These are phyloP conservation scores for Cryoendolithus antarcticus DNA, from an alignment of 2,329 filamentous ascomycete species.

Conservation along the genomic window DNA sequence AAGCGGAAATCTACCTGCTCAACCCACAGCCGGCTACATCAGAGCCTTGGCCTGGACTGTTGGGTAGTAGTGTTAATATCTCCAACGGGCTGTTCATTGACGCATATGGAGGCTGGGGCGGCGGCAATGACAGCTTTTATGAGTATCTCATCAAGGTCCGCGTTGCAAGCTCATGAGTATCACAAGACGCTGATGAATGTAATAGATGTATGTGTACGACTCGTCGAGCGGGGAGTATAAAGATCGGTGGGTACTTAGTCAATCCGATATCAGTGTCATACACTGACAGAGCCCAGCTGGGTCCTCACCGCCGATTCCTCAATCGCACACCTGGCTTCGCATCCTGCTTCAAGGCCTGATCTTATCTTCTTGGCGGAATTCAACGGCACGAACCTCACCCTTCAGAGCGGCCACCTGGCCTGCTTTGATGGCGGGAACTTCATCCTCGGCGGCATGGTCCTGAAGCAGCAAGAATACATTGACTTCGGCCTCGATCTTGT, in stretches of 20 bases:
- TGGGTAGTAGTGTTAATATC: slow-evolving; percentile 57
- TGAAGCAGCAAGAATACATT: slow-evolving; percentile 54
- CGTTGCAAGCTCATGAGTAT: not conserved
- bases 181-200: not conserved
- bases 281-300: slow-evolving; percentile 41
- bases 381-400: slow-evolving; percentile 29
- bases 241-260: slow-evolving; percentile 32
- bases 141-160: slow-evolving; percentile 70
- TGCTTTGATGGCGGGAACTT: slow-evolving; percentile 82
- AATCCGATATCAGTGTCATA: too few relatives aligned
- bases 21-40: slow-evolving; percentile 47
- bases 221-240: slow-evolving; percentile 46
- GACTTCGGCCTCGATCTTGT: slow-evolving; percentile 63
- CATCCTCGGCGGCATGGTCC: slow-evolving; percentile 63
- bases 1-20: slow-evolving; percentile 58
- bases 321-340: slow-evolving; percentile 57
- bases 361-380: slow-evolving; percentile 59
- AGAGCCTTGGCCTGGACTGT: slow-evolving; percentile 65
- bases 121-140: slow-evolving; percentile 69
- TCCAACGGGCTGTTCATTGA: slow-evolving; percentile 55
- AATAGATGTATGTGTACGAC: slow-evolving; percentile 67
- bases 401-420: slow-evolving; percentile 43
- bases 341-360: slow-evolving; percentile 54
- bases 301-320: slow-evolving; percentile 61
- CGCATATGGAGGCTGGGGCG: slow-evolving; percentile 60